Evolutionary conservation across 257 asterid species (phyloP), one percentile per base, ranked within the genome.

Genomic region (Capsicum rhomboideum): DNA sequence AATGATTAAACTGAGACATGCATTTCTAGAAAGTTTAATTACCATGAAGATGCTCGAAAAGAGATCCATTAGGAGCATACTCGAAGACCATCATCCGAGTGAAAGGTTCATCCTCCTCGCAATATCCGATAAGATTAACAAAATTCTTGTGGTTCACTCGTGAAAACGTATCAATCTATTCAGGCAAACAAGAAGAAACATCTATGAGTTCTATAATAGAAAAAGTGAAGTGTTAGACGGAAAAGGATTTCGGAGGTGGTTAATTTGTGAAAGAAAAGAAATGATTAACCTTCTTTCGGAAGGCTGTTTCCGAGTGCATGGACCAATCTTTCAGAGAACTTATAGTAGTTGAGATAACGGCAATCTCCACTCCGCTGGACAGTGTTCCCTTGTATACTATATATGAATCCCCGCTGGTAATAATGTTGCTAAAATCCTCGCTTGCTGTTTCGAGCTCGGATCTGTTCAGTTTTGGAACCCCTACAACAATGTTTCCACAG

Each of bases 371-470:
- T 63, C 98, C 98, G 46, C 94, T 95, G 1, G 98, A 93, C 44
- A 97, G 89, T 79, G 98, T 97, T 87, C 99, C 99, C 88, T 97
- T 97, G 84, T 95, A 92, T 44, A 93, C 67, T 4, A 91, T 94
- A 42, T 89, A 86, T 52, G 89, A 86, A 28, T 97, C 94, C 9
- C 75, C 56, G 0, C 86, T 74, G 6, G 28, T 28, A 8, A 95
- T 86, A 78, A 97, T 97, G 85, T 97, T 97, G 92, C 99, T 95
- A 93, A 93, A 97, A 84, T 97, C 98, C 88, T 97, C 99, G 11
- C 99, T 95, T 9, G 99, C 98, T 23, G 92, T 90, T 87, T 93
- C 99, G 4, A 97, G 91, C 89, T 97, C 99, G 0, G 69, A 71
- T 83, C 97, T 87, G 85, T 95, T 95, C 82, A 97, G 88, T 92